A percentile compares a stretch with the other conserved stretches of the same genome.
These are phyloP conservation scores for Xerocomellus amylosporus DNA, from an alignment of 768 basidiomycete genomes.

Conservation along the genomic window DNA sequence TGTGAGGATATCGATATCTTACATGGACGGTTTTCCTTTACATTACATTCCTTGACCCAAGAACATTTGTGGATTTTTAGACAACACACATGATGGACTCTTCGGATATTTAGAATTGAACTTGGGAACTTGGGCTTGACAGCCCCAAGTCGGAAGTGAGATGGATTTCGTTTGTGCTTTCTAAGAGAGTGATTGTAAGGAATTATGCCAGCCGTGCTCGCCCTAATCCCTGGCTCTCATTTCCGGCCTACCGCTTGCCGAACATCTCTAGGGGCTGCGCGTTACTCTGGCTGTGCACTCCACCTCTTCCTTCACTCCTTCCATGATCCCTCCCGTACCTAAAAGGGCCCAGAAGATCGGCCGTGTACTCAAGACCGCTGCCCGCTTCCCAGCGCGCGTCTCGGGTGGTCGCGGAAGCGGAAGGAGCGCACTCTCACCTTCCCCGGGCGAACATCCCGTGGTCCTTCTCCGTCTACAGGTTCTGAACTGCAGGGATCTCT, in stretches of 20 bases:
- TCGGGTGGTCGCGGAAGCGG: constrained; percentile 40
- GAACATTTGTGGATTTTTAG: background rate
- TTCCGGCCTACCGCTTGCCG: background rate
- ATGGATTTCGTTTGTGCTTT: no score
- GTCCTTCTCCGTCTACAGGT: constrained; percentile 69
- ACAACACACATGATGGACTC: background rate
- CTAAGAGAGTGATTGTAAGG: no score
- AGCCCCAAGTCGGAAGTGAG: no score
- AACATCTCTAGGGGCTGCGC: constrained; percentile 13
- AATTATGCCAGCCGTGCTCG: no score
- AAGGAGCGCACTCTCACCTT: constrained; percentile 40
- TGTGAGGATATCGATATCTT: background rate
- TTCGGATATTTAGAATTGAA: background rate
- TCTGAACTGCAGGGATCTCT: constrained; percentile 57
- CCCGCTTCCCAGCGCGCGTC: constrained; percentile 50
- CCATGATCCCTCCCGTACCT: constrained; percentile 34
- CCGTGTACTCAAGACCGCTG: constrained; percentile 59
- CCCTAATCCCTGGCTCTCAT: background rate
- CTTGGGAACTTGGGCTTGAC: background rate
- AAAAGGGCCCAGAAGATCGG: constrained; percentile 51
- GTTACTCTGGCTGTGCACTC: constrained; percentile 10
- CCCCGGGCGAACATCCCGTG: constrained; percentile 61
- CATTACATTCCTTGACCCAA: background rate
- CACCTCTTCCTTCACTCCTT: background rate
- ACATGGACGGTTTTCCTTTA: background rate